A percentile compares a stretch with the other conserved stretches of the same genome.
Conservation (phyloP, 768 basidiomycete species). For the Pleurotus salmoneostramineus region DNA sequence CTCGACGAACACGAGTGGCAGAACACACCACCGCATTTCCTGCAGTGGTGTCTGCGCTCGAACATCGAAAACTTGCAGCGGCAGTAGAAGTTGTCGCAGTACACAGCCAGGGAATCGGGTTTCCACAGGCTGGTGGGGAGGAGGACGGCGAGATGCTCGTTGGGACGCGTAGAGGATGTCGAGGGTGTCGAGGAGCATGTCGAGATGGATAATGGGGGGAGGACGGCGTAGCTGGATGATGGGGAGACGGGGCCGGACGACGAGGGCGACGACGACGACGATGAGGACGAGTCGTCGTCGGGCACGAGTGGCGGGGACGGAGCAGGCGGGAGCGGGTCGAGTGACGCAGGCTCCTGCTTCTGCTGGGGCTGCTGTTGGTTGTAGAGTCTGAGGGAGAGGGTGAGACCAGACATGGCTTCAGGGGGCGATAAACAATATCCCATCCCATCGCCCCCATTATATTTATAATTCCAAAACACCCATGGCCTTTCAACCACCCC, state of each 20-base stretch:
- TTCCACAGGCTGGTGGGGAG: slow-evolving; percentile 74
- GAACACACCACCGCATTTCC: slow-evolving; percentile 81
- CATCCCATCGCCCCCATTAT: too few relatives aligned
- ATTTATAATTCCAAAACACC: too few relatives aligned
- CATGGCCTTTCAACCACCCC: too few relatives aligned
- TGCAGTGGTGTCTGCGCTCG: slow-evolving; percentile 79
- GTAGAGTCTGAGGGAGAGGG: not conserved
- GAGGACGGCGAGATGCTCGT: slow-evolving; percentile 73
- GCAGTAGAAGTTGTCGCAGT: slow-evolving; percentile 77
- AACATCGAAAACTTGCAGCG: slow-evolving; percentile 59
- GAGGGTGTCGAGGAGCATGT: slow-evolving; percentile 15
- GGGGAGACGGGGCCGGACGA: not conserved
- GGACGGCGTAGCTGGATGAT: not conserved
- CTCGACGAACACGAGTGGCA: slow-evolving; percentile 61
- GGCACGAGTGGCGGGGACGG: not conserved
- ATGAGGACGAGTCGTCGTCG: not conserved
- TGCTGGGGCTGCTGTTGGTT: not conserved
- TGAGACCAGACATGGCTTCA: not conserved
- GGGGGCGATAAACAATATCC: too few relatives aligned
- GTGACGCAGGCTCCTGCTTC: not conserved
- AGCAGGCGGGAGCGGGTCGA: not conserved
- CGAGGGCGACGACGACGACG: not conserved
- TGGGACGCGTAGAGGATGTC: slow-evolving; percentile 18
- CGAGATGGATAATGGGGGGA: not conserved
- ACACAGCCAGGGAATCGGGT: slow-evolving; percentile 57